These are phyloP conservation scores for Fagopyrum tataricum DNA, from an alignment of 148 eudicot species.

Conservation along the genomic window DNA sequence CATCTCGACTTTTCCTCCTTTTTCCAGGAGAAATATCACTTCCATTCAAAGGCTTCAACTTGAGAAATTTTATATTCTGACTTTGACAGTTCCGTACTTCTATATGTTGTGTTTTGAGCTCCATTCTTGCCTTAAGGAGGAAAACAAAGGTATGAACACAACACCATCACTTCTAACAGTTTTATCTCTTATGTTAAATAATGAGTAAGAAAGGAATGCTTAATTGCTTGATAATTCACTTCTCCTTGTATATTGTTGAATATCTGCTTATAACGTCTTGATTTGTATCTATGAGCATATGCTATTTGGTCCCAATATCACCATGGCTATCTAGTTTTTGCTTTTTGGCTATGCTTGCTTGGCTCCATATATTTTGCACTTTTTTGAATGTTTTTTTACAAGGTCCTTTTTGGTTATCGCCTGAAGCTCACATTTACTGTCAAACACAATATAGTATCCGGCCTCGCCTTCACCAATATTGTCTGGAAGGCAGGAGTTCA, in stretches of 20 bases:
- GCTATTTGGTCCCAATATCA: conserved; percentile 72
- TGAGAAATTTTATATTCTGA: too few species aligned
- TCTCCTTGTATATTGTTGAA: background rate
- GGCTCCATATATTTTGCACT: too few species aligned
- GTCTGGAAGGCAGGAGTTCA: conserved; percentile 56
- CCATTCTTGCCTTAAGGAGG: too few species aligned
- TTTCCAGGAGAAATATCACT: too few species aligned
- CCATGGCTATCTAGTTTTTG: conserved; percentile 90
- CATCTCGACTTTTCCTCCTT: too few species aligned
- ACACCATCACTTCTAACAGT: background rate
- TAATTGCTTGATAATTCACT: background rate
- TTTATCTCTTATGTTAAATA: background rate
- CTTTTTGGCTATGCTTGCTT: too few species aligned
- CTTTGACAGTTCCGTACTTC: too few species aligned
- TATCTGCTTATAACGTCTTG: background rate
- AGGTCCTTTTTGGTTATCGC: too few species aligned
- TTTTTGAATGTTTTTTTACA: too few species aligned
- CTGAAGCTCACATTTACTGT: conserved; percentile 54
- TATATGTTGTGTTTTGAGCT: too few species aligned
- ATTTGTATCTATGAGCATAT: conserved; percentile 33
- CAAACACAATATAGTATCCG: conserved; percentile 55
- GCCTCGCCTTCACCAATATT: conserved; percentile 41
- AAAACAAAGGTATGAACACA: too few species aligned
- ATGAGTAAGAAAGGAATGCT: background rate
- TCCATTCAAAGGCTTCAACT: too few species aligned